Evolutionary conservation across 176 grass and related monocot genomes (phyloP).

Genomic region (Puccinellia tenuiflora): DNA sequence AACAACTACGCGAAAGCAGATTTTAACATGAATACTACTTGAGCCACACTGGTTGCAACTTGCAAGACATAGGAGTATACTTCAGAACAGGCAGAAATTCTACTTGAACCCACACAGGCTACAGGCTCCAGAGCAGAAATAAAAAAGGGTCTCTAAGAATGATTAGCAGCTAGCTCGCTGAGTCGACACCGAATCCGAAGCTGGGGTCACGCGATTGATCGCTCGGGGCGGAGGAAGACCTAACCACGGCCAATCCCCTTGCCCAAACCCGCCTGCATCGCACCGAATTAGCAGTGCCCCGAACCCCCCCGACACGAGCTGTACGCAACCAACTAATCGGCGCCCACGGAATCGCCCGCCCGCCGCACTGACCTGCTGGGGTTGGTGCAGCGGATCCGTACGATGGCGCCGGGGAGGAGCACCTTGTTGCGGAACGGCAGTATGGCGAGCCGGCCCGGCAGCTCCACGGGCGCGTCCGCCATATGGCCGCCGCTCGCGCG

Average conservation of each 20-base stretch:
- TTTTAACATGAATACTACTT: background rate
- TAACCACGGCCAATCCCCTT: background rate
- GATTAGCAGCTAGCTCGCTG: background rate
- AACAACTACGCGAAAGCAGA: background rate
- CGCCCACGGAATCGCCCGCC: background rate
- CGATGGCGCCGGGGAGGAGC: conserved; percentile 85
- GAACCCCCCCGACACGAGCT: background rate
- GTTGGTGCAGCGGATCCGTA: conserved; percentile 93
- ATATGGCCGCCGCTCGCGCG: conserved; percentile 33
- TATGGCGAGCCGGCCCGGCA: conserved; percentile 81
- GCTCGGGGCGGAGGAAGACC: conserved; percentile 9
- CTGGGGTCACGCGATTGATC: background rate
- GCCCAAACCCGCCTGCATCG: background rate
- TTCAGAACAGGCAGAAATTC: background rate
- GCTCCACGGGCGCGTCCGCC: conserved; percentile 68
- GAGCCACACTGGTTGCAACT: background rate
- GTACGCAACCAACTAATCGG: background rate
- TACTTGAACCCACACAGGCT: background rate
- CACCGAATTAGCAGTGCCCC: background rate
- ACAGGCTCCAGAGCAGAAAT: background rate
- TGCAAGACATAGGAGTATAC: background rate
- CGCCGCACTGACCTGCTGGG: conserved; percentile 59
- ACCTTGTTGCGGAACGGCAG: conserved; percentile 97
- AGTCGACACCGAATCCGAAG: background rate
- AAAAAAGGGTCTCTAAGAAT: background rate